phyloP scores from a whole-genome alignment of 495 filamentous ascomycete species.

The Daldinia grandis region DNA sequence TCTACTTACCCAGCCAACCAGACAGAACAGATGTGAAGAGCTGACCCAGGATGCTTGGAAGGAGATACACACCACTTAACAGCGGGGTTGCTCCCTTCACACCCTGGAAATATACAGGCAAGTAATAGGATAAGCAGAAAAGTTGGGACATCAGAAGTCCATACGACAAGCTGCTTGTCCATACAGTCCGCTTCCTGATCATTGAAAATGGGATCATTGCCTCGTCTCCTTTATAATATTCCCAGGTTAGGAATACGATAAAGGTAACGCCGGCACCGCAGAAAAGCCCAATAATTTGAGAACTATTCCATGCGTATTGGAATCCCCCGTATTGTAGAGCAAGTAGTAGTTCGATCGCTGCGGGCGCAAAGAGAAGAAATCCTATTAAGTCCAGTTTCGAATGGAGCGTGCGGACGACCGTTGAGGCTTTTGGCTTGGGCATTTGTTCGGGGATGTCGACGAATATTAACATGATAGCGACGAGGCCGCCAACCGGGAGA shows the following conservation, averaged over 20 bases:
- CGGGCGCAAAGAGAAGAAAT: not conserved
- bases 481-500: slow-evolving; percentile 36
- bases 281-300: slow-evolving; percentile 47
- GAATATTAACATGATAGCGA: slow-evolving; percentile 50
- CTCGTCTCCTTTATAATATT: slow-evolving; percentile 48
- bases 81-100: slow-evolving; percentile 54
- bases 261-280: slow-evolving; percentile 43
- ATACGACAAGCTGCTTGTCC: slow-evolving; percentile 44
- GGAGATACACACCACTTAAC: slow-evolving; percentile 57
- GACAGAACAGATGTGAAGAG: slow-evolving; percentile 49
- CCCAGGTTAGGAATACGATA: slow-evolving; percentile 51
- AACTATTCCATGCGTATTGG: slow-evolving; percentile 49
- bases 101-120: slow-evolving; percentile 72
- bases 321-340: slow-evolving; percentile 60
- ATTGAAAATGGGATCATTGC: slow-evolving; percentile 59
- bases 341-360: slow-evolving; percentile 53
- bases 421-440: slow-evolving; percentile 22
- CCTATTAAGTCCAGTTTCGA: not conserved
- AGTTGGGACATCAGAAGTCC: slow-evolving; percentile 40
- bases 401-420: slow-evolving; percentile 26
- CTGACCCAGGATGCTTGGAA: slow-evolving; percentile 57
- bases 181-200: slow-evolving; percentile 46
- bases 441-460: slow-evolving; percentile 52
- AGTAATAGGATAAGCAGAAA: slow-evolving; percentile 54
- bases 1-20: slow-evolving; percentile 48